Base-by-base conservation (phyloP, 257 asterid species). In the Nicotiana tabacum region DNA sequence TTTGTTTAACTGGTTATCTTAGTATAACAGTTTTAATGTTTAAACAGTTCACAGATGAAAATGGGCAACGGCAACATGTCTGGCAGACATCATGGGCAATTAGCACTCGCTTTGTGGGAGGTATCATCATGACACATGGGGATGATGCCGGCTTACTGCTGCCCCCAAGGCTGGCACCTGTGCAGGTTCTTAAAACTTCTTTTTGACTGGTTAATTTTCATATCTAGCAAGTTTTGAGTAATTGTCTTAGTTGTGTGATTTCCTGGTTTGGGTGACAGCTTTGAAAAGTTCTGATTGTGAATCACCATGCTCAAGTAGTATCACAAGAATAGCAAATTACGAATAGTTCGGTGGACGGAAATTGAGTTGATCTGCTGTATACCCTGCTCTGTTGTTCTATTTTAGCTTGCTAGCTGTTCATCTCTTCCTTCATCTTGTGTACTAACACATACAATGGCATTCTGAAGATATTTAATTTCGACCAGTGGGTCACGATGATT, bases 71-170 rank as follows among this genome's bases (percentile, higher is more conserved):
- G 88, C 91, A 93, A 77, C 95, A 94, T 86, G 97, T 93, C 55
- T 96, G 99, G 99, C 98, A 96, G 91, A 96, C 99, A 85, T 96
- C 98, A 77, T 94, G 99, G 99, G 98, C 98, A 58, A 80, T 96
- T 81, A 96, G 98, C 92, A 93, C 98, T 27, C 88, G 99, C 81
- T 96, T 96, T 91, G 85, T 96, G 86, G 99, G 99, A 80, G 98
- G 97, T 85, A 93, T 96, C 84, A 94, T 94, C 83, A 96, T 94
- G 98, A 92, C 99, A 57, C 98, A 94, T 86, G 98, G 99, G 27
- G 99, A 96, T 90, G 99, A 96, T 77, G 83, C 91, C 84, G 99
- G 99, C 67, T 87, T 96, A 85, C 88, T 94, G 95, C 97, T 94
- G 66, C 98, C 99, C 27, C 99, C 98, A 3, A 91, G 91, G 83